Percentiles rank a stretch among this genome's conserved stretches.
phyloP scores from a whole-genome alignment of 371 early-diverging fungal species.

The Lichtheimia corymbifera region DNA sequence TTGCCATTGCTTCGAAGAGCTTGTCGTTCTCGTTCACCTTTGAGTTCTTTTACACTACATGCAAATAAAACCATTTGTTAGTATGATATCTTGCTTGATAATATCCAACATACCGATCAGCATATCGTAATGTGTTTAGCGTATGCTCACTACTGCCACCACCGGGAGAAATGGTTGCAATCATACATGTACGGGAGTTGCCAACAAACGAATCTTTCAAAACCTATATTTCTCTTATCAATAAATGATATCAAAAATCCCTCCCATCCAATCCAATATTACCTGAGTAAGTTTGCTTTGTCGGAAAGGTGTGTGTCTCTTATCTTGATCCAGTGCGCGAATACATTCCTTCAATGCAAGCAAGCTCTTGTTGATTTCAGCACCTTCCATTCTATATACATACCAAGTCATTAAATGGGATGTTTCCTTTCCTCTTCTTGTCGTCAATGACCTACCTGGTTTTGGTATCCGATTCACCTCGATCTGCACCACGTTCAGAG shows the following conservation, averaged over 20 bases:
- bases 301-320: slow-evolving; percentile 95
- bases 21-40: slow-evolving; percentile 59
- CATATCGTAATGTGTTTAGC: slow-evolving; percentile 98
- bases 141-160: slow-evolving; percentile 95
- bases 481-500: slow-evolving; percentile 94
- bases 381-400: slow-evolving; percentile 91
- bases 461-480: slow-evolving; percentile 88
- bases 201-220: slow-evolving; percentile 98
- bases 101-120: slow-evolving; percentile 74
- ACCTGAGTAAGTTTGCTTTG: slow-evolving; percentile 98
- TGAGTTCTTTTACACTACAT: slow-evolving; percentile 85
- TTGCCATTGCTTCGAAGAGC: slow-evolving; percentile 3
- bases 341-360: slow-evolving; percentile 98
- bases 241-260: background rate
- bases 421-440: background rate
- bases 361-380: slow-evolving; percentile 99
- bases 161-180: slow-evolving; percentile 96
- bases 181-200: slow-evolving; percentile 96
- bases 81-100: background rate
- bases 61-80: background rate
- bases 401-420: background rate
- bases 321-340: slow-evolving; percentile 94
- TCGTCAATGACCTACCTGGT: slow-evolving; percentile 59
- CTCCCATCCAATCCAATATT: background rate
- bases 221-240: slow-evolving; percentile 47